These are phyloP conservation scores for Schizonepeta tenuifolia DNA, from an alignment of 257 asterid genomes.

Conservation along the genomic window DNA sequence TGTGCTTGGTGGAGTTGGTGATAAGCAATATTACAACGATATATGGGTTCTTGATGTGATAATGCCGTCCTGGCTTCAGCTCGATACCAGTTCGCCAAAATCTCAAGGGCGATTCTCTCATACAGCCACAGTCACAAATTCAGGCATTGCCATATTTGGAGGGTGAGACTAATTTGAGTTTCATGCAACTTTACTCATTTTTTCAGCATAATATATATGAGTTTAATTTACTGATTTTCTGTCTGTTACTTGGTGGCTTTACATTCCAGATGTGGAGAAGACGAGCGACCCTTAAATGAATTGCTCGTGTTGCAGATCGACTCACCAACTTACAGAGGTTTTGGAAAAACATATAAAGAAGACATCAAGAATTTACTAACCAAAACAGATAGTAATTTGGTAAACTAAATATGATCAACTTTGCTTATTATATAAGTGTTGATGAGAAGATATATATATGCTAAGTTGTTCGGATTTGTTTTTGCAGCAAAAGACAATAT, in stretches of 20 bases:
- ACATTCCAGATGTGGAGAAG: constrained; percentile 87
- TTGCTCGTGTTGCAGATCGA: constrained; percentile 67
- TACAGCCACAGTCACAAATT: constrained; percentile 63
- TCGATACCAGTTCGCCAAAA: constrained; percentile 51
- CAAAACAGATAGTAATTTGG: constrained; percentile 47
- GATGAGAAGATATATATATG: not conserved
- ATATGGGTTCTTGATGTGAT: constrained; percentile 77
- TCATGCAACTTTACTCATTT: not conserved
- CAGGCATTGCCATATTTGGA: constrained; percentile 78
- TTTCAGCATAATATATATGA: not conserved
- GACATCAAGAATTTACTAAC: constrained; percentile 44
- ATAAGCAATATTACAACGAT: constrained; percentile 77
- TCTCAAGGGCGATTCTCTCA: constrained; percentile 94
- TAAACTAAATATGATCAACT: constrained; percentile 17
- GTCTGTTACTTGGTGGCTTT: not conserved
- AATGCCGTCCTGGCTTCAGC: constrained; percentile 69
- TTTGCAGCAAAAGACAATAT: constrained; percentile 41
- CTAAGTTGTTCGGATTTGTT: constrained; percentile 4
- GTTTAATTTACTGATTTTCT: constrained; percentile 9
- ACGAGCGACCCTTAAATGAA: constrained; percentile 86
- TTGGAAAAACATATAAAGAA: constrained; percentile 39
- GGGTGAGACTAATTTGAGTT: constrained; percentile 59
- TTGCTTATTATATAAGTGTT: not conserved
- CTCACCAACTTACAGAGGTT: constrained; percentile 36
- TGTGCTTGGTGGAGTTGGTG: constrained; percentile 88